These are phyloP conservation scores for Quercus wislizeni DNA, from an alignment of 306 rosid species.

Conservation along the genomic window DNA sequence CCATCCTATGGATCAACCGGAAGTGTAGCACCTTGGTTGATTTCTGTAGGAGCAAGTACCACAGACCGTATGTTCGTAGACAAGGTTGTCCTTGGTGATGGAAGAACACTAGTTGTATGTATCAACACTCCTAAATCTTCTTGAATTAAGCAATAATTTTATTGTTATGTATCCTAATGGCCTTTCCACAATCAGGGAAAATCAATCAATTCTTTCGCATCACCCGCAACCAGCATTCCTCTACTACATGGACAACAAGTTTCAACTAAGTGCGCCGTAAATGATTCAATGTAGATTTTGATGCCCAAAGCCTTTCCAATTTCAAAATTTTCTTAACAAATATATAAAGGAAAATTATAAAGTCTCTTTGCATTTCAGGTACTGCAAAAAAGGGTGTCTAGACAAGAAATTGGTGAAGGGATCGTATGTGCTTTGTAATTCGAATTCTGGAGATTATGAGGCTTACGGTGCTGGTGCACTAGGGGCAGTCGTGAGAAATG, in stretches of 20 bases:
- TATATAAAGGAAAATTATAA: neutral
- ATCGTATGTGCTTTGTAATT: slow-evolving; percentile 29
- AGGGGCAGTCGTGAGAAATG: slow-evolving; percentile 9
- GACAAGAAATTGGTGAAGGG: slow-evolving; percentile 22
- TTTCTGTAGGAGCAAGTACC: slow-evolving; percentile 21
- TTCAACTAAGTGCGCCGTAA: neutral
- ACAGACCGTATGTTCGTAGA: neutral
- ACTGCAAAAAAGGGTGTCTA: neutral
- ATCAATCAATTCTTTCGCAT: slow-evolving; percentile 5
- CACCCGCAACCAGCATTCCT: slow-evolving; percentile 6
- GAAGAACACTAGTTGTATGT: neutral
- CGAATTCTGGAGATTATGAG: neutral
- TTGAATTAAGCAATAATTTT: too few relatives aligned
- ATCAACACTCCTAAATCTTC: neutral
- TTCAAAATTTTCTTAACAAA: neutral
- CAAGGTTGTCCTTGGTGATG: slow-evolving; percentile 24
- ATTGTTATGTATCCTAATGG: too few relatives aligned
- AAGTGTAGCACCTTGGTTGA: slow-evolving; percentile 29
- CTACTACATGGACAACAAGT: neutral
- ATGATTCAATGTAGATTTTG: neutral
- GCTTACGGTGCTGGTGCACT: slow-evolving; percentile 18
- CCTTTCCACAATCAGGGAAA: neutral
- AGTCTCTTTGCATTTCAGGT: neutral
- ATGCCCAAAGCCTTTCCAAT: neutral
- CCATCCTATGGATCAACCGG: neutral